Conservation (phyloP, 2,329 filamentous ascomycete genomes). For the Fusarium concolor region DNA sequence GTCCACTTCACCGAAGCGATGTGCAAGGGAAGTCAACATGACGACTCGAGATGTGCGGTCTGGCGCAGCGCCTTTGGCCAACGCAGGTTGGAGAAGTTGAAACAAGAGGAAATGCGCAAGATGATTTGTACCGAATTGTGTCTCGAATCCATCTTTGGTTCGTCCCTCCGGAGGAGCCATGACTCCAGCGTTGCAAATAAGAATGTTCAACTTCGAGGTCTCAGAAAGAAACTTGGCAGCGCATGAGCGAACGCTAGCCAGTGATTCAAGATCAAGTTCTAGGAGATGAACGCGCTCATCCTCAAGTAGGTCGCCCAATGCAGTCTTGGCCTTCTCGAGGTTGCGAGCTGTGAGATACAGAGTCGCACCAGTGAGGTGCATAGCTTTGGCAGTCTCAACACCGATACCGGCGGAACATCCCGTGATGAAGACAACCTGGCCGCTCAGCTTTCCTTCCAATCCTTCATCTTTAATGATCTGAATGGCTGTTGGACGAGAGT, state of each 20-base stretch:
- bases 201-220: neutral
- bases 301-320: neutral
- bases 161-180: conserved; percentile 9
- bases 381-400: neutral
- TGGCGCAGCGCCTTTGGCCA: neutral
- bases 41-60: neutral
- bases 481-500: neutral
- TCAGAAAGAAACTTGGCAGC: neutral
- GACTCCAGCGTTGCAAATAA: conserved; percentile 15
- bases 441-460: accelerated
- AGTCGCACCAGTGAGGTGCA: conserved; percentile 1
- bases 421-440: neutral
- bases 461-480: conserved; percentile 13
- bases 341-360: conserved; percentile 7
- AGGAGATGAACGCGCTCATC: neutral
- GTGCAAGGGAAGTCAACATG: neutral
- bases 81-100: neutral
- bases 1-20: conserved; percentile 5
- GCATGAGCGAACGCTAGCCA: neutral
- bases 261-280: neutral
- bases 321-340: neutral
- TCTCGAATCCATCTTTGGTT: conserved; percentile 2
- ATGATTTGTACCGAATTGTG: conserved; percentile 12
- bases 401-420: conserved; percentile 2
- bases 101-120: neutral